Base-by-base conservation (phyloP, 495 filamentous ascomycete species). In the Cercophora scortea region DNA sequence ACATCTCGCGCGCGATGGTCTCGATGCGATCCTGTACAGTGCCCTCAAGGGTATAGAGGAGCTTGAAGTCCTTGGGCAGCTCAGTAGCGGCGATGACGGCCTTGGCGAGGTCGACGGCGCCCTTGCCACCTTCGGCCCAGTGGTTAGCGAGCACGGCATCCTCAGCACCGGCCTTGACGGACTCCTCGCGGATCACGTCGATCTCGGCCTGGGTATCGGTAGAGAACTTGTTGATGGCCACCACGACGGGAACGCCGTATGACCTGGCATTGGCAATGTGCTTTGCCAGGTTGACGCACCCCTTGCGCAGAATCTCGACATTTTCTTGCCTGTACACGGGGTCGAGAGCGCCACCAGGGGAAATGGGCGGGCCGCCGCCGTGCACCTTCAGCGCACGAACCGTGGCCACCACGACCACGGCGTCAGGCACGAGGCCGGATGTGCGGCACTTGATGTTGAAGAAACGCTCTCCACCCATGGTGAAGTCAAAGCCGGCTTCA, bases 391-490 rank as follows among this genome's bases (percentile, higher is more conserved):
- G 75, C 3, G 93, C 93, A 57, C 93, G 85, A 42, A 97, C 88
- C 3, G 93, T 98, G 45, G 93, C 91, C 19, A 98, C 93, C 49
- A 98, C 85, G 36, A 98, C 88, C 13, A 96, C 91, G 4, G 88
- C 85, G 62, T 98, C 93, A 8, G 93, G 93, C 1, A 87, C 83
- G 39, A 98, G 79, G 16, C 93, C 93, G 13, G 90, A 95, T 33
- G 89, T 89, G 43, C 93, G 85, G 75, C 93, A 97, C 79, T 98
- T 98, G 74, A 98, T 97, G 73, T 98, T 96, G 83, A 98, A 96
- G 79, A 98, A 98, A 32, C 93, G 86, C 78, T 98, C 93, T 48
- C 93, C 93, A 53, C 93, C 93, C 93, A 98, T 98, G 47, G 93
- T 96, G 72, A 98, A 98, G 68, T 98, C 93, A 68, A 98, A 98